Base-by-base conservation (phyloP, 768 basidiomycete species). In the Lentinula aciculospora region DNA sequence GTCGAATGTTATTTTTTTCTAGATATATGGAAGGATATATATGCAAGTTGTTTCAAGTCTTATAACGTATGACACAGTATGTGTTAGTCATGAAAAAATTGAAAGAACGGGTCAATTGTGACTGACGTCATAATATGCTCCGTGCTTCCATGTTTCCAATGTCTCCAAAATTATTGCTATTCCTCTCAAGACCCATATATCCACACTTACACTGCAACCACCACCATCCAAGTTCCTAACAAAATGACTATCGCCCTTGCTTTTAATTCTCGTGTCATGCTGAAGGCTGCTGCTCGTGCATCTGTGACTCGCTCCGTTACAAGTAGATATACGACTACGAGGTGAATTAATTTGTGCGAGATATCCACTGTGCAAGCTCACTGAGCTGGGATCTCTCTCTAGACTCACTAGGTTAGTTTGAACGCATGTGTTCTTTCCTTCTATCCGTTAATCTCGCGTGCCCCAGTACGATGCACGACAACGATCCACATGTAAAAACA, bases 381-480 rank as follows among this genome's bases (percentile, higher is more conserved):
- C 34, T 23, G 13, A 23, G 4, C 6, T 19, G n/a, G n/a, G n/a
- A n/a, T n/a, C 7, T 28, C 8, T 2, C 3, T 29, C 13, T n/a
- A 47, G 46, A 47, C 29, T 13, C 15, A 37, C 19, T 17, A 53
- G 51, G 51, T 53, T 12, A 25, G 51, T 53, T n/a, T n/a, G n/a
- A 13, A 6, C 21, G 2, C 5, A 8, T 13, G 36, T n/a, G 17
- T 23, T 2, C 17, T 28, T 5, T 10, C 28, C 5, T 21, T 21
- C 8, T 5, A 1, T 39, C 12, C 3, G 5, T 23, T 53, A 36
- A 53, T 17, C 15, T 39, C 21, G 37, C n/a, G 5, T 19, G 12
- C n/a, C 21, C 15, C 44, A 57, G 56, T 23, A 36, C 56, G 23
- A 57, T 57, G 46, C 56, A 57, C 32, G 56, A 57, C 44, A 57